phyloP scores from a whole-genome alignment of 106 monocot genomes.

The Apostasia shenzhenica region DNA sequence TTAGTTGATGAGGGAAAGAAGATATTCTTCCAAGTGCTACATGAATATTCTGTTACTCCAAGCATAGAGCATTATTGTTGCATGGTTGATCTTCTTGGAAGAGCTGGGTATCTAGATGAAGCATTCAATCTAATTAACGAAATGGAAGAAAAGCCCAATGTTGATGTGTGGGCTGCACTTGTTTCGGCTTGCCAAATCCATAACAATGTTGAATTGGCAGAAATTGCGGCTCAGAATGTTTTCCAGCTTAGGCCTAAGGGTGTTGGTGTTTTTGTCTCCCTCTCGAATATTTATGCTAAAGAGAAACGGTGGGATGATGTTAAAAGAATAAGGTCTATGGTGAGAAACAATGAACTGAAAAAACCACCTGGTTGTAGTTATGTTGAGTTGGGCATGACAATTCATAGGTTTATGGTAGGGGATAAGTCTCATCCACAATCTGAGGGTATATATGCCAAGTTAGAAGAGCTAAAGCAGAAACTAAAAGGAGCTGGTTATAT shows the following conservation, averaged over 20 bases:
- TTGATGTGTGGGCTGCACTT: constrained; percentile 49
- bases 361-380: constrained; percentile 45
- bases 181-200: constrained; percentile 40
- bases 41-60: constrained; percentile 14
- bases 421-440: constrained; percentile 39
- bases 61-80: constrained; percentile 27
- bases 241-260: constrained; percentile 19
- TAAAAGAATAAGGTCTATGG: constrained; percentile 23
- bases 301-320: constrained; percentile 48
- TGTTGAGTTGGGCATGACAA: constrained; percentile 23
- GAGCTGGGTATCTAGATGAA: constrained; percentile 32
- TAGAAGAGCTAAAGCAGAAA: constrained; percentile 22
- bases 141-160: constrained; percentile 31
- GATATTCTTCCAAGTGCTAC: constrained; percentile 27
- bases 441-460: constrained; percentile 19
- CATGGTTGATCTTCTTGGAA: constrained; percentile 44
- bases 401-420: constrained; percentile 39
- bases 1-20: constrained; percentile 24
- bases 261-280: constrained; percentile 28
- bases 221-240: constrained; percentile 25
- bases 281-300: constrained; percentile 35
- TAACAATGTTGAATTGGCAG: constrained; percentile 37
- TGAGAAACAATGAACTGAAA: constrained; percentile 33
- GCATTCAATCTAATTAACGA: constrained; percentile 29
- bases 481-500: constrained; percentile 23